Evolutionary conservation across 1,284 basidiomycete species (phyloP), one percentile per base, ranked within the genome.

Genomic region (Apiotrichum veenhuisii): DNA sequence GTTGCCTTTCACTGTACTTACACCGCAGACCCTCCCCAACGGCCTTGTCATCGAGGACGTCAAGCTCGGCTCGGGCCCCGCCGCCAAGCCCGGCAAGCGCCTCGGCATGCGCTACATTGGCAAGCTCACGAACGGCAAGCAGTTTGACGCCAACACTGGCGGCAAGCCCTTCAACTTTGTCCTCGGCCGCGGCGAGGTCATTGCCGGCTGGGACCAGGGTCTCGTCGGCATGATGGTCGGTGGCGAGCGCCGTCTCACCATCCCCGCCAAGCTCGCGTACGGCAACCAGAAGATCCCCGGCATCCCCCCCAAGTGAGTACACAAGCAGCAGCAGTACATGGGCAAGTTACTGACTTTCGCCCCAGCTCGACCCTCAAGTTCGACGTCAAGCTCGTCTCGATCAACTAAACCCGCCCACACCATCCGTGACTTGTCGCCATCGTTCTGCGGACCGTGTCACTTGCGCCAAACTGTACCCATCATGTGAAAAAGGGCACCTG

Each of bases 201-300:
- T 97, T 78, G 89, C 89, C 80, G 91, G 88, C 82, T 96, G 92
- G 94, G 93, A 96, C 68, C 81, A 90, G 67, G 94, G 94, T 53
- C 82, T 98, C 58, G 85, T 81, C 55, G 95, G 94, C 49, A 96
- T 98, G 92, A 85, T 87, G 66, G 85, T 88, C 48, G 93, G 91
- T 52, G 91, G 91, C 40, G 93, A 97, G 78, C 86, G 94, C 55
- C 79, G 86, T 59, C 81, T 98, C 64, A 86, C 84, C 48, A 76
- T 72, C 62, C 76, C 76, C 41, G 68, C 81, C 54, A 69, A 75
- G 43, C 70, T 81, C 54, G 82, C 81, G 1, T 83, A 83, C 71
- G 82, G 81, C 36, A 75, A 71, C 64, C 78, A 81, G 65, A 78
- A 78, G 57, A 68, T 79, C 55, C 77, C 78, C 27, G 80, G 80